These are phyloP conservation scores for Fulvia fulva DNA, from an alignment of 2,329 filamentous ascomycete genomes.

Conservation along the genomic window DNA sequence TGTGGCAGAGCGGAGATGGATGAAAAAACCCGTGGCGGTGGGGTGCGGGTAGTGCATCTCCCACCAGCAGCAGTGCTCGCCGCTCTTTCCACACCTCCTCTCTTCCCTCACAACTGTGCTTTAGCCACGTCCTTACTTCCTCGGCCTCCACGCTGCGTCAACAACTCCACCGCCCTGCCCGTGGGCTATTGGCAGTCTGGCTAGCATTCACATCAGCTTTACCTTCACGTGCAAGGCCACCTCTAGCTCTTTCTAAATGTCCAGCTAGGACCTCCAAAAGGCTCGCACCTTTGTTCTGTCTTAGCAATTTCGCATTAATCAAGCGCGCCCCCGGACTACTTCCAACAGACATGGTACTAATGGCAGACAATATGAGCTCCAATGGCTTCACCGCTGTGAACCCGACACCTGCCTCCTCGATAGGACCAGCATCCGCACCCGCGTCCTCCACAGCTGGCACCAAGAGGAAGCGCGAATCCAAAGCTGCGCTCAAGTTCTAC, in stretches of 20 bases:
- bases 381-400: constrained; percentile 29
- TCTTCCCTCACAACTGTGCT: background rate
- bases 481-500: constrained; percentile 54
- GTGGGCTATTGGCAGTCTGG: background rate
- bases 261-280: background rate
- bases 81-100: background rate
- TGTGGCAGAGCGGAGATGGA: background rate
- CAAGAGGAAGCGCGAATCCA: constrained; percentile 53
- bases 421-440: constrained; percentile 1
- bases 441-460: constrained; percentile 33
- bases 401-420: constrained; percentile 7
- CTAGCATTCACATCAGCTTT: background rate
- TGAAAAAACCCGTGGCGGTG: background rate
- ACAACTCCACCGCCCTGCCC: background rate
- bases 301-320: background rate
- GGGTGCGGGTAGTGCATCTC: no score
- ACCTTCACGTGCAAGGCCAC: background rate
- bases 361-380: constrained; percentile 26
- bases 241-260: background rate
- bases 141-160: background rate
- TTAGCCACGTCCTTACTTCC: background rate
- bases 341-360: background rate
- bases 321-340: background rate
- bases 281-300: constrained; percentile 6
- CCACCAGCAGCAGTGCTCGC: background rate